Conservation (phyloP, 352 stramenopile species). For the Phytophthora parvispora region DNA sequence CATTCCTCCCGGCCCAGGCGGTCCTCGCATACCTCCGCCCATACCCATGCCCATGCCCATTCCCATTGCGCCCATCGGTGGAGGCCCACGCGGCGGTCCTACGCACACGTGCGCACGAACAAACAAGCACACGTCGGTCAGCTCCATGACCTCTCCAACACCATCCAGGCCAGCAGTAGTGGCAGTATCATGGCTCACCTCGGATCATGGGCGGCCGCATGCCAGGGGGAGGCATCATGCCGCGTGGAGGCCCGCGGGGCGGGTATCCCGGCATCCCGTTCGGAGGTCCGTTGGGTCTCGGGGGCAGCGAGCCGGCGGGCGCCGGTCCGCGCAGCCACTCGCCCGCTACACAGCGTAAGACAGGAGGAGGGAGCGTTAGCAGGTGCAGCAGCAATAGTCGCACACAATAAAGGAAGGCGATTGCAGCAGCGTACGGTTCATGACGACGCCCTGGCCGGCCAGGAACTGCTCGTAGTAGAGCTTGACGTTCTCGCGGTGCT, state of each 20-base stretch:
- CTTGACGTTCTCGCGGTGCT: slow-evolving; percentile 96
- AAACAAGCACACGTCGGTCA: neutral
- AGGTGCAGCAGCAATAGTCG: neutral
- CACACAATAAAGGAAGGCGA: neutral
- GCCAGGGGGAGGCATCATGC: slow-evolving; percentile 78
- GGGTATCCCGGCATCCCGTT: slow-evolving; percentile 64
- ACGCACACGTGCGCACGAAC: neutral
- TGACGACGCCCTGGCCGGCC: slow-evolving; percentile 77
- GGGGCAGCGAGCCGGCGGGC: slow-evolving; percentile 51
- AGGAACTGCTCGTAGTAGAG: slow-evolving; percentile 94
- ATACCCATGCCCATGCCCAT: slow-evolving; percentile 41
- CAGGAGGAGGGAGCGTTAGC: slow-evolving; percentile 2
- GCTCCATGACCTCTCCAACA: neutral
- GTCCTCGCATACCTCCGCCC: slow-evolving; percentile 44
- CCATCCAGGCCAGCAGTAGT: neutral
- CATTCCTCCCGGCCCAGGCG: slow-evolving; percentile 34
- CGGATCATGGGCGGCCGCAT: slow-evolving; percentile 85
- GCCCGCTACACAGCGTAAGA: slow-evolving; percentile 62
- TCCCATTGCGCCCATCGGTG: slow-evolving; percentile 45
- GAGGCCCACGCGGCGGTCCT: slow-evolving; percentile 65
- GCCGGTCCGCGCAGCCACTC: slow-evolving; percentile 71
- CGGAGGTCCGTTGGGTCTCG: slow-evolving; percentile 44
- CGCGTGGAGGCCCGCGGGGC: slow-evolving; percentile 68
- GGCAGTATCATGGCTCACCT: slow-evolving; percentile 31
- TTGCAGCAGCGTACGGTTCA: slow-evolving; percentile 66